Evolutionary conservation across 2,329 filamentous ascomycete genomes (phyloP).

Genomic region (Ilyonectria mors-panacis): DNA sequence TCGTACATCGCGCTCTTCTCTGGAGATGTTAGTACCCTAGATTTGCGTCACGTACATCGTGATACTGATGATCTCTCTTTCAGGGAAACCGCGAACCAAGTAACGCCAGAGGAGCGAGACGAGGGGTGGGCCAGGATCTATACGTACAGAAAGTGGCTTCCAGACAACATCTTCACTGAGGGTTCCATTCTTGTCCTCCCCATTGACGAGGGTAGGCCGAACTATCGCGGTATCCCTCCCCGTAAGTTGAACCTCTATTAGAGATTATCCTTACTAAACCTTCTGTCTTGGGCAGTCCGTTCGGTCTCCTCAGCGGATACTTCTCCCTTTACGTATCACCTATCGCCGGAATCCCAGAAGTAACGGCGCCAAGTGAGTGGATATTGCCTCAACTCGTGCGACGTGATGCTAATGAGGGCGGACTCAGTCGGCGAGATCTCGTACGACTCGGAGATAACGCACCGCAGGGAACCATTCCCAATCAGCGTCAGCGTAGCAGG

Average conservation of each 20-base stretch:
- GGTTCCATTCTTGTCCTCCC: neutral
- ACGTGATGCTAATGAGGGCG: neutral
- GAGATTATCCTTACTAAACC: neutral
- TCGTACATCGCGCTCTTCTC: neutral
- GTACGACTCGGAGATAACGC: neutral
- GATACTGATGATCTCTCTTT: neutral
- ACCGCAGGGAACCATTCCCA: neutral
- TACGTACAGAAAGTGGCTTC: neutral
- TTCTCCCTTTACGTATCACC: neutral
- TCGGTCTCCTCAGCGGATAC: conserved; percentile 1
- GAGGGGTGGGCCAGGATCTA: neutral
- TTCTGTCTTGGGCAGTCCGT: neutral
- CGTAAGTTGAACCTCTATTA: neutral
- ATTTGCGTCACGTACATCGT: neutral
- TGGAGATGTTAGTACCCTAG: neutral
- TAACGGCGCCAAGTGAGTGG: neutral
- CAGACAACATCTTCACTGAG: neutral
- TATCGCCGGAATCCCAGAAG: neutral
- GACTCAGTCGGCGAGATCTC: neutral
- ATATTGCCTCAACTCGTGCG: neutral
- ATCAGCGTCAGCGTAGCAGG: neutral
- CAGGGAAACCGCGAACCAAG: neutral
- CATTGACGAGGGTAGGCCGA: neutral
- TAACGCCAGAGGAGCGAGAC: neutral
- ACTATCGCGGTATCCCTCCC: neutral